Conservation (phyloP, 73 alveolate genomes). For the Strombidium stylifer region DNA sequence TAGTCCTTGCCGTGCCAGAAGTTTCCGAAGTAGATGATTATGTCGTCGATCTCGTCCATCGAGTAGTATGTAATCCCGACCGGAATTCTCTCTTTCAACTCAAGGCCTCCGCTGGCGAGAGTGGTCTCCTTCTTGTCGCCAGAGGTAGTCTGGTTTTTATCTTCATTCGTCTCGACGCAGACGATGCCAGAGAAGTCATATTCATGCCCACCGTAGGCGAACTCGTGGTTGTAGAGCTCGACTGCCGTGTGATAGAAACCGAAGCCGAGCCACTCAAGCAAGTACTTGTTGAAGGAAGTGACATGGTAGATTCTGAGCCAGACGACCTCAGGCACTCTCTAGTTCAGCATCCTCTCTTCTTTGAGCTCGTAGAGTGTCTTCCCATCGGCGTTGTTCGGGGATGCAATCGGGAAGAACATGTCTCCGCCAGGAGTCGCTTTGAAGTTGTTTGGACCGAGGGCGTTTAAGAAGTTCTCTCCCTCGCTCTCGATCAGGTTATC, state of each 20-base stretch:
- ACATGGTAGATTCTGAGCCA: conserved; percentile 42
- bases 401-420: no score
- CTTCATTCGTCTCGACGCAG: conserved; percentile 45
- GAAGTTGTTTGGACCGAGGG: no score
- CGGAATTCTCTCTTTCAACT: conserved; percentile 43
- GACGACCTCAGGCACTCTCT: conserved; percentile 34
- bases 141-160: no score
- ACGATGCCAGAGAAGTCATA: conserved; percentile 52
- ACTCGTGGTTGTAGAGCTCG: conserved; percentile 47
- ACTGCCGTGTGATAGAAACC: conserved; percentile 67
- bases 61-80: conserved; percentile 52
- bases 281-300: conserved; percentile 14
- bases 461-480: no score
- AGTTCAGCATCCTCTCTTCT: neutral
- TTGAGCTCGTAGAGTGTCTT: conserved; percentile 1
- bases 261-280: conserved; percentile 43
- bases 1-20: conserved; percentile 59
- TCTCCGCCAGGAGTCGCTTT: no score
- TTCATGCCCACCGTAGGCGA: conserved; percentile 68
- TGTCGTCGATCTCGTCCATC: conserved; percentile 55
- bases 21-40: conserved; percentile 47
- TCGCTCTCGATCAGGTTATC: no score
- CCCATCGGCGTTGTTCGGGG: no score
- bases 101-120: conserved; percentile 35
- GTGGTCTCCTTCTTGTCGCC: no score